Conservation (phyloP, 2,329 filamentous ascomycete species). For the Mollisia scopiformis region DNA sequence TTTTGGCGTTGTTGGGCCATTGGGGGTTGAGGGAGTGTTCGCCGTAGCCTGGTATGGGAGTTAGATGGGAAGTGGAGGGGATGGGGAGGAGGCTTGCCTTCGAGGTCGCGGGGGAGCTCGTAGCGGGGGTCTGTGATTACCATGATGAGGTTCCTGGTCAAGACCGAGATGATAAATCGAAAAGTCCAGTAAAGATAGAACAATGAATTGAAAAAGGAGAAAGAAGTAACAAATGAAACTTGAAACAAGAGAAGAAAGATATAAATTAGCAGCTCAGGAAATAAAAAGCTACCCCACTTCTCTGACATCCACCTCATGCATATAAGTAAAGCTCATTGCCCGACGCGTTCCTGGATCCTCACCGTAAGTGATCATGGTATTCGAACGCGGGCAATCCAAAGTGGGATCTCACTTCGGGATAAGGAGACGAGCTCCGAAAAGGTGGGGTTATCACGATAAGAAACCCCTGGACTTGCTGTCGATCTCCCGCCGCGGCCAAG, state of each 20-base stretch:
- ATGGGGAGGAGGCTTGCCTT: slow-evolving; percentile 13
- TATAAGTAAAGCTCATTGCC: background rate
- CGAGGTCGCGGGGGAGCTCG: slow-evolving; percentile 26
- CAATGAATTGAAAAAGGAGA: background rate
- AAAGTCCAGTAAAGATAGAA: background rate
- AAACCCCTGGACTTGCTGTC: background rate
- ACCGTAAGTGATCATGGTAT: background rate
- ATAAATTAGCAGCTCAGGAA: background rate
- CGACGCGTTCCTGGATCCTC: background rate
- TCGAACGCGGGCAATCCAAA: background rate
- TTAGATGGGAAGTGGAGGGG: background rate
- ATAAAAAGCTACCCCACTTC: background rate
- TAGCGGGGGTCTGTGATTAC: slow-evolving; percentile 23
- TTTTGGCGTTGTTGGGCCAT: slow-evolving; percentile 37
- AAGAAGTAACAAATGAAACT: background rate
- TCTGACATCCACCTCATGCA: background rate
- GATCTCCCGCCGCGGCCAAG: slow-evolving; percentile 1
- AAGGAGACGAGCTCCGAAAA: background rate
- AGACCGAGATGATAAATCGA: too few species aligned
- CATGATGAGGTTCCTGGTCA: slow-evolving; percentile 1
- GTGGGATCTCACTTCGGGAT: slow-evolving; percentile 1
- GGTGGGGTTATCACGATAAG: background rate
- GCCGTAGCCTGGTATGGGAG: slow-evolving; percentile 20
- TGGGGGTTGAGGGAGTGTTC: slow-evolving; percentile 30
- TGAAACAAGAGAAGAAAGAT: too few species aligned